Percentiles rank a stretch among this genome's conserved stretches.
These are phyloP conservation scores for Suhomyces bokatorum DNA, from an alignment of 1,139 yeast species.

Conservation along the genomic window DNA sequence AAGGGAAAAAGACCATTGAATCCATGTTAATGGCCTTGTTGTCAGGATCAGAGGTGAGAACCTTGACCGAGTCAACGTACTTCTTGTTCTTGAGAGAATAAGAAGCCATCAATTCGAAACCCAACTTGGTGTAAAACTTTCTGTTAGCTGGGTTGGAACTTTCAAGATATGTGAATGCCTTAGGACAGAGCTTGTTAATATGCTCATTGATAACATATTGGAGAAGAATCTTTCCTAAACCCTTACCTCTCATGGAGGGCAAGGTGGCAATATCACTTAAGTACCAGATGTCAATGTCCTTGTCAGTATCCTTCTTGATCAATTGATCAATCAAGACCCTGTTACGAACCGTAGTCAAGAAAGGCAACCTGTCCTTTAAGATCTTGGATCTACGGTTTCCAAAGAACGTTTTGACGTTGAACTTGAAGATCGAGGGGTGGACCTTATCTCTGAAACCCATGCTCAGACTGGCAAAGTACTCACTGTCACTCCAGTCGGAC, in stretches of 20 bases:
- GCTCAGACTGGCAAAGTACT: conserved; percentile 19
- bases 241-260: conserved; percentile 43
- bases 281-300: conserved; percentile 34
- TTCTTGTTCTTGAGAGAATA: conserved; percentile 38
- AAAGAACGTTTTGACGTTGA: conserved; percentile 34
- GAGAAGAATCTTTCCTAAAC: conserved; percentile 38
- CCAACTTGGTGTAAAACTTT: conserved; percentile 49
- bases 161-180: conserved; percentile 39
- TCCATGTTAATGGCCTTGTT: conserved; percentile 37
- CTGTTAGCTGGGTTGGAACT: conserved; percentile 54
- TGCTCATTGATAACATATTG: conserved; percentile 25
- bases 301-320: conserved; percentile 14
- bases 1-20: conserved; percentile 34
- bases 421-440: conserved; percentile 34
- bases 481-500: conserved; percentile 18
- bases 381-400: conserved; percentile 39
- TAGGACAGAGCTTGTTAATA: conserved; percentile 13
- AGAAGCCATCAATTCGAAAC: conserved; percentile 47
- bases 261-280: conserved; percentile 42
- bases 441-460: conserved; percentile 23
- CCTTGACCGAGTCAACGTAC: conserved; percentile 22
- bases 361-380: conserved; percentile 36
- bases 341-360: conserved; percentile 35
- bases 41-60: conserved; percentile 22
- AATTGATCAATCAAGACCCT: conserved; percentile 21